A percentile compares a stretch with the other conserved stretches of the same genome.
phyloP scores from a whole-genome alignment of 345 rosid species.

The sweet orange (Citrus sinensis) region DVS_A1.0 CM039161.1:3756001-3756500 shows the following conservation, averaged over 20 bases:
- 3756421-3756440: background rate
- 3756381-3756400: background rate
- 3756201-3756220: background rate
- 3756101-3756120: conserved; percentile 68
- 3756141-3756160: background rate
- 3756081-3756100: conserved; percentile 82
- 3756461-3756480: background rate
- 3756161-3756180: background rate
- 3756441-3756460: background rate
- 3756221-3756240: background rate
- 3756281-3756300: background rate
- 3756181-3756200: background rate
- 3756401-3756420: background rate
- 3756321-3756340: background rate
- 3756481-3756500: background rate
- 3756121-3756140: conserved; percentile 47
- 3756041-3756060: conserved; percentile 76
- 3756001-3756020: background rate
- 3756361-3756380: background rate
- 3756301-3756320: background rate
- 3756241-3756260: background rate
- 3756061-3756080: conserved; percentile 73
- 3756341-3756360: background rate
- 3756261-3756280: no score
- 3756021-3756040: conserved; percentile 84